phyloP scores from a whole-genome alignment of 352 stramenopile species.

The Globisporangium rhizosaccharum region DNA sequence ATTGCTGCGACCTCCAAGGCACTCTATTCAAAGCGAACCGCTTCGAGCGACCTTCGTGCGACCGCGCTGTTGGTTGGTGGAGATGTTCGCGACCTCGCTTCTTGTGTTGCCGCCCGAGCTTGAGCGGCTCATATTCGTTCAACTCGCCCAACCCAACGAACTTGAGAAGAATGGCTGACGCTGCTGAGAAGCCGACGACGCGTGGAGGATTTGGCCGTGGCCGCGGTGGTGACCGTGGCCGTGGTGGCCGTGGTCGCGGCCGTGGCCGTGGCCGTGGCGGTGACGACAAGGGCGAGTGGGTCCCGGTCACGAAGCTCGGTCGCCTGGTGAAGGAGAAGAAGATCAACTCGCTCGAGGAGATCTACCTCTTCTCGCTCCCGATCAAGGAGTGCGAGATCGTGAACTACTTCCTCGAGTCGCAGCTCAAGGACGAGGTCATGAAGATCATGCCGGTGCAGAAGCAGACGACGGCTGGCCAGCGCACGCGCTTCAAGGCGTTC shows the following conservation, averaged over 20 bases:
- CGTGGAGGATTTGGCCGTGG: constrained; percentile 92
- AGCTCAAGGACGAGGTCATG: constrained; percentile 99
- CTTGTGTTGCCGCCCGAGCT: too few relatives aligned
- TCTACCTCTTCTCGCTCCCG: constrained; percentile 99
- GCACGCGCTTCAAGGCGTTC: constrained; percentile 99
- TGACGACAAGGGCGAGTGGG: constrained; percentile 95
- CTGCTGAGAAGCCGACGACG: constrained; percentile 54
- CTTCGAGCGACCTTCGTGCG: constrained; percentile 23
- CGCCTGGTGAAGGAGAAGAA: constrained; percentile 99
- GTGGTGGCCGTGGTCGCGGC: constrained; percentile 79
- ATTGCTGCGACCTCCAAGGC: background rate
- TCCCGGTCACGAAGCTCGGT: constrained; percentile 99
- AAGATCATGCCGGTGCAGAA: constrained; percentile 99
- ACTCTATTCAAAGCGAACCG: background rate
- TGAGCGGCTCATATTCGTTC: constrained; percentile 56
- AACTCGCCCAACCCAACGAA: constrained; percentile 33
- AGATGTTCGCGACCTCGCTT: constrained; percentile 4
- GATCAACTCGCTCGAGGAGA: constrained; percentile 99
- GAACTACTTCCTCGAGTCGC: constrained; percentile 98
- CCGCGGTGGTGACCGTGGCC: constrained; percentile 77
- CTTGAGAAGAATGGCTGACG: constrained; percentile 75
- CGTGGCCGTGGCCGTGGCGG: constrained; percentile 65
- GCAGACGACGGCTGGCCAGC: constrained; percentile 98
- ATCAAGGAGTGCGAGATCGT: constrained; percentile 99
- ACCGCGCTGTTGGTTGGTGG: constrained; percentile 37